Evolutionary conservation across 257 asterid genomes (phyloP).

Genomic region (Datura wrightii): DNA sequence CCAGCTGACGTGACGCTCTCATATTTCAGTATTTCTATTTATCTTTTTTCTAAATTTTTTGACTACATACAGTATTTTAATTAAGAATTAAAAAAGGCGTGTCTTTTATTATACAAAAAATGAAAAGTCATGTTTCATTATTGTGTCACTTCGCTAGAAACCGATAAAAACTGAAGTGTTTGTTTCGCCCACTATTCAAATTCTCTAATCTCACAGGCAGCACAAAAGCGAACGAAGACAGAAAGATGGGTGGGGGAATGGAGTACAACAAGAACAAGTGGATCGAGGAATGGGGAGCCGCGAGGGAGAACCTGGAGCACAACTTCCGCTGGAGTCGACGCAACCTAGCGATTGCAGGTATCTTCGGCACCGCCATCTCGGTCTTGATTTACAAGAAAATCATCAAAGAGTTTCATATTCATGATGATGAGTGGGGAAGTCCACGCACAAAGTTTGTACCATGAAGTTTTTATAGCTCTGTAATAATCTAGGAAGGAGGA

Average conservation of each 20-base stretch:
- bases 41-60: too few relatives aligned
- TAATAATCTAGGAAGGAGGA: slow-evolving; percentile 49
- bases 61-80: too few relatives aligned
- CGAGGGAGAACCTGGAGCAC: slow-evolving; percentile 88
- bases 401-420: slow-evolving; percentile 89
- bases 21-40: too few relatives aligned
- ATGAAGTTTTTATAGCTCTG: slow-evolving; percentile 37
- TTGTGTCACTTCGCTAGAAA: background rate
- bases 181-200: background rate
- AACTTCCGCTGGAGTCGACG: slow-evolving; percentile 94
- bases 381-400: slow-evolving; percentile 82
- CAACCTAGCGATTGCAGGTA: slow-evolving; percentile 78
- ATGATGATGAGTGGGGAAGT: slow-evolving; percentile 90
- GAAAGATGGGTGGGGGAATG: slow-evolving; percentile 95
- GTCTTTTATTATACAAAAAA: too few relatives aligned
- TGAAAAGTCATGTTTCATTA: too few relatives aligned
- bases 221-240: background rate
- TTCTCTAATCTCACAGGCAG: background rate
- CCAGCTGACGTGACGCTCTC: too few relatives aligned
- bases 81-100: too few relatives aligned
- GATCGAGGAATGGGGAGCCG: slow-evolving; percentile 82
- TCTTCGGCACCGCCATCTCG: slow-evolving; percentile 86
- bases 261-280: slow-evolving; percentile 80
- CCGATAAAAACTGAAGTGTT: background rate
- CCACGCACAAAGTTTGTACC: slow-evolving; percentile 67